These are phyloP conservation scores for Kregervanrija delftensis DNA, from an alignment of 805 yeast species.

Conservation along the genomic window DNA sequence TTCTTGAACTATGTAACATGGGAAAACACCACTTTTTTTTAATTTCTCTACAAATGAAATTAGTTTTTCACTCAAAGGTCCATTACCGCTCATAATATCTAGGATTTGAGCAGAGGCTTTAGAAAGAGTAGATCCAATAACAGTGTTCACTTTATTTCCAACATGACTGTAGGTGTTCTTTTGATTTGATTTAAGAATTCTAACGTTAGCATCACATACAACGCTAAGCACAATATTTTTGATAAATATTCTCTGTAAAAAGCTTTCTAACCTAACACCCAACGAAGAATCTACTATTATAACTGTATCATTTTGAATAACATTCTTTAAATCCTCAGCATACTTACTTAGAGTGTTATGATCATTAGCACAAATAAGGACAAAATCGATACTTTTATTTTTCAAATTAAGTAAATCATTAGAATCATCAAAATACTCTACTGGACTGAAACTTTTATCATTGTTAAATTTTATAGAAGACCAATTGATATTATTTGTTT, in stretches of 20 bases:
- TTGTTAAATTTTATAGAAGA: constrained; percentile 5
- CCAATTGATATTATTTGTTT: constrained; percentile 6
- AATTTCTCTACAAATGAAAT: constrained; percentile 15
- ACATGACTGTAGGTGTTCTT: constrained; percentile 14
- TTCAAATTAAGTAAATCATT: neutral
- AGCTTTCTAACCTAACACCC: constrained; percentile 17
- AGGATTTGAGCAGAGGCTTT: neutral
- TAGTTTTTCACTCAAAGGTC: constrained; percentile 14
- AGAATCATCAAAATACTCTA: too few relatives aligned
- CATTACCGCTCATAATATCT: constrained; percentile 15
- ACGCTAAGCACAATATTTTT: constrained; percentile 15
- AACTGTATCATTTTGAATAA: constrained; percentile 15
- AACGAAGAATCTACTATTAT: constrained; percentile 22
- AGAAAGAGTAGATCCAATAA: constrained; percentile 18
- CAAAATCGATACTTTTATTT: constrained; percentile 12
- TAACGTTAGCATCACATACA: constrained; percentile 21
- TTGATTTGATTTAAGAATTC: constrained; percentile 8
- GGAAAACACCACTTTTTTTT: constrained; percentile 20
- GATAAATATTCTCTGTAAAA: constrained; percentile 8
- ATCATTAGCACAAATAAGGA: constrained; percentile 15
- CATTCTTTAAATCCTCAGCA: constrained; percentile 3
- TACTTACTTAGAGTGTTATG: constrained; percentile 6
- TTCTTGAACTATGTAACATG: constrained; percentile 19
- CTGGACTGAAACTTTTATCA: neutral
- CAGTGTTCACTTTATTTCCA: constrained; percentile 19